Conservation (phyloP, 495 filamentous ascomycete species). For the Xylaria telfairii region DNA sequence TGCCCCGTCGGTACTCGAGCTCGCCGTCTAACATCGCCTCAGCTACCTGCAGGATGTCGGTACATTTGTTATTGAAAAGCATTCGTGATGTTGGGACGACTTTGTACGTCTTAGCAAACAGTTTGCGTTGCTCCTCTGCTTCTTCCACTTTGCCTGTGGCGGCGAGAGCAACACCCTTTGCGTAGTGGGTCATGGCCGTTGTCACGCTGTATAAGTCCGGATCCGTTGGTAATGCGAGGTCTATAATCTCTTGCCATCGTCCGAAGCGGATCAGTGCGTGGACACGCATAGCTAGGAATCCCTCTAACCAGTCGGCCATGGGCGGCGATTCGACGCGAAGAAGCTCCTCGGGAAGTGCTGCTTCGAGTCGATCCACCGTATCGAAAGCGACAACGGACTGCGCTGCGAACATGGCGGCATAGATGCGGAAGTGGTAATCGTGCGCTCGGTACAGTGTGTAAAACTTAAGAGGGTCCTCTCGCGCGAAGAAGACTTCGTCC, state of each 20-base stretch:
- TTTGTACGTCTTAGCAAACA: slow-evolving; percentile 54
- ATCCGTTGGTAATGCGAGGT: slow-evolving; percentile 57
- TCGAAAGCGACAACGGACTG: slow-evolving; percentile 62
- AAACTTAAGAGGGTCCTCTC: slow-evolving; percentile 62
- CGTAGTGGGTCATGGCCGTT: slow-evolving; percentile 69
- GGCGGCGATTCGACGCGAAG: slow-evolving; percentile 67
- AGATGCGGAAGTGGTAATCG: slow-evolving; percentile 71
- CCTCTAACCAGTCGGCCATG: slow-evolving; percentile 76
- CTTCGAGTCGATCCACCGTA: slow-evolving; percentile 57
- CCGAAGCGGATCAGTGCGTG: slow-evolving; percentile 73
- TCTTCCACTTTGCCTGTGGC: slow-evolving; percentile 54
- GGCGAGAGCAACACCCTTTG: slow-evolving; percentile 66
- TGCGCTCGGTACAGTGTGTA: slow-evolving; percentile 73
- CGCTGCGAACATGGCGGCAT: slow-evolving; percentile 74
- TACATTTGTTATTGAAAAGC: slow-evolving; percentile 68
- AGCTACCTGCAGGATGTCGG: slow-evolving; percentile 64
- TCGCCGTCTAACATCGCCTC: slow-evolving; percentile 72
- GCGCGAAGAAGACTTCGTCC: slow-evolving; percentile 64
- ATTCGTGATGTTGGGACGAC: slow-evolving; percentile 60
- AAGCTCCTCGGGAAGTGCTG: slow-evolving; percentile 62
- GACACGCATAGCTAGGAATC: slow-evolving; percentile 65
- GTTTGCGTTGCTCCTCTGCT: slow-evolving; percentile 51
- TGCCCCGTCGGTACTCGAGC: slow-evolving; percentile 66
- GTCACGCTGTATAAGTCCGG: slow-evolving; percentile 64
- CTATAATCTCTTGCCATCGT: slow-evolving; percentile 63